Conservation (phyloP, 2,329 filamentous ascomycete species). For the Colletotrichum gigasporum region DNA sequence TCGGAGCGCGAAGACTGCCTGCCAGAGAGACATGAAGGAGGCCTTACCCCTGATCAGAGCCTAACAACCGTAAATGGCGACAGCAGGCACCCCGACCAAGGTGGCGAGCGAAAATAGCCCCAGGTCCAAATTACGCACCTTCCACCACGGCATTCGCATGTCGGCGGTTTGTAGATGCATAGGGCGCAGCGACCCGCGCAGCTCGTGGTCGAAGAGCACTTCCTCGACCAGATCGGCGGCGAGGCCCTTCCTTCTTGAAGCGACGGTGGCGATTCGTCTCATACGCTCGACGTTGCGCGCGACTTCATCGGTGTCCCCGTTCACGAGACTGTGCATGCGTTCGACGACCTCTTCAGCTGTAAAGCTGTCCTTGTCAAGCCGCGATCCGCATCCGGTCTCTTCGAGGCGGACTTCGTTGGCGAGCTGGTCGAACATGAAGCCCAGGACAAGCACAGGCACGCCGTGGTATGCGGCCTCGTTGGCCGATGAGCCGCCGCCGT, state of each 20-base stretch:
- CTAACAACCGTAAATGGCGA: too few relatives aligned
- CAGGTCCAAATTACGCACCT: too few relatives aligned
- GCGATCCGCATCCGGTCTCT: constrained; percentile 43
- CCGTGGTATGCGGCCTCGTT: constrained; percentile 53
- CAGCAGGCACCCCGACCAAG: too few relatives aligned
- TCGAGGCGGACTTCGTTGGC: constrained; percentile 46
- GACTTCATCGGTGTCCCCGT: constrained; percentile 41
- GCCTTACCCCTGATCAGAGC: too few relatives aligned
- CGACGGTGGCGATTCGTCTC: constrained; percentile 49
- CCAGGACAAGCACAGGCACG: constrained; percentile 45
- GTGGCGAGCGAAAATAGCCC: too few relatives aligned
- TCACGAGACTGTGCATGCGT: constrained; percentile 38
- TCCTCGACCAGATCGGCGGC: constrained; percentile 53
- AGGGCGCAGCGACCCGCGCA: constrained; percentile 37
- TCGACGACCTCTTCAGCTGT: constrained; percentile 40
- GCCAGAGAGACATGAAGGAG: too few relatives aligned
- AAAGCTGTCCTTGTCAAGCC: constrained; percentile 48
- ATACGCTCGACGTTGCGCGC: constrained; percentile 45
- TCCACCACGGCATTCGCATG: constrained; percentile 52
- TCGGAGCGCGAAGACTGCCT: too few relatives aligned
- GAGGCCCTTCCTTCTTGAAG: constrained; percentile 45
- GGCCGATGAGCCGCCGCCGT: constrained; percentile 50
- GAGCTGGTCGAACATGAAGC: constrained; percentile 52
- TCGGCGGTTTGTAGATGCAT: constrained; percentile 56
- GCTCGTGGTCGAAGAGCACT: constrained; percentile 47